phyloP scores from a whole-genome alignment of 768 basidiomycete genomes.

The Mycena kentingensis region DNA sequence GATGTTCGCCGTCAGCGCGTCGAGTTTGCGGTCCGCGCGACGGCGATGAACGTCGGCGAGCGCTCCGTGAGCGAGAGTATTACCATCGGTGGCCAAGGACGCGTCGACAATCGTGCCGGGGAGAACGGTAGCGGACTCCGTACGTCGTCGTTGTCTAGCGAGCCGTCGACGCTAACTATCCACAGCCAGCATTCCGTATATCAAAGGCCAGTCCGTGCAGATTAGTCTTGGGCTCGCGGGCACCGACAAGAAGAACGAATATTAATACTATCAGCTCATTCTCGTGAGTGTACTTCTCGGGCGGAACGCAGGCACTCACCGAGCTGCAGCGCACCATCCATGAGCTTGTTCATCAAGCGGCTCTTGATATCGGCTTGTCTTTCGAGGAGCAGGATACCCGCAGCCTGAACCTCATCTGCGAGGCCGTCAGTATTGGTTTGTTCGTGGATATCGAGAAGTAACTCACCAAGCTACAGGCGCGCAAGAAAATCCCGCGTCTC shows the following conservation, averaged over 20 bases:
- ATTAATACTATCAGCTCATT: not conserved
- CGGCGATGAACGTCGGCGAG: not conserved
- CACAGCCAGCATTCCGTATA: not conserved
- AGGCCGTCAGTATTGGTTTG: not conserved
- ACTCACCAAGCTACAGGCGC: too few relatives aligned
- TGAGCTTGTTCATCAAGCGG: not conserved
- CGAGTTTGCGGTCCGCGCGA: not conserved
- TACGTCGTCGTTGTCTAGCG: not conserved
- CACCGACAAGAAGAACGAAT: not conserved
- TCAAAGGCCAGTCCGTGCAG: not conserved
- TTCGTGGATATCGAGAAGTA: not conserved
- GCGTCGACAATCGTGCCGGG: not conserved
- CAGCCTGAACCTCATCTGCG: not conserved
- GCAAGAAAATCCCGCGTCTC: not conserved
- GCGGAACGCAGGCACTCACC: not conserved
- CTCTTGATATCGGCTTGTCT: not conserved
- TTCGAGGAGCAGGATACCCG: not conserved
- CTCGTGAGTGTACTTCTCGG: not conserved
- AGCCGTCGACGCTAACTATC: not conserved
- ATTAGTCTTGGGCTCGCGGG: not conserved
- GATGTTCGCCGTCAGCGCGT: not conserved
- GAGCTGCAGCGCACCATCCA: not conserved
- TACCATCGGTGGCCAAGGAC: too few relatives aligned
- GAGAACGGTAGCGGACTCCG: not conserved
- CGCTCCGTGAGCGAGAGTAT: not conserved